These are phyloP conservation scores for Clonostachys rhizophaga DNA, from an alignment of 2,329 filamentous ascomycete genomes.

Conservation along the genomic window DNA sequence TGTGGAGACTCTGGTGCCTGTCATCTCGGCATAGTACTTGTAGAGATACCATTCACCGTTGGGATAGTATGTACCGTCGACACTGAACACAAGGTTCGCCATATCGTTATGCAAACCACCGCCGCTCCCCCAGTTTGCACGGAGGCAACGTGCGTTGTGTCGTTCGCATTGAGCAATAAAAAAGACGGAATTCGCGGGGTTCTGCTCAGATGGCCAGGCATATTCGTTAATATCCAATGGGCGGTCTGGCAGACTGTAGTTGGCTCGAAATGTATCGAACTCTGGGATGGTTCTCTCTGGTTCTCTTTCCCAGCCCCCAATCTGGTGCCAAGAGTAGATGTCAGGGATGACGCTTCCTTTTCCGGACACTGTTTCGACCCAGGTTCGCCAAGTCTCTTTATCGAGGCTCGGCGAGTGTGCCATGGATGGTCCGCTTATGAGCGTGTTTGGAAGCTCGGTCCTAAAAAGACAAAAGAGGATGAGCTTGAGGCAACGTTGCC, in stretches of 20 bases:
- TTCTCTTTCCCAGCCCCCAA: conserved; percentile 2
- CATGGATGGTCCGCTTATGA: conserved; percentile 4
- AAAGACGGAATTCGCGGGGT: conserved; percentile 32
- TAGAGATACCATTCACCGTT: conserved; percentile 6
- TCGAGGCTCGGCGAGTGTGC: conserved; percentile 1
- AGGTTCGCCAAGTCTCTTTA: conserved; percentile 1
- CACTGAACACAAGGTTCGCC: conserved; percentile 21
- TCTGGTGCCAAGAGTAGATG: conserved; percentile 10
- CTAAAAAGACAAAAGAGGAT: neutral
- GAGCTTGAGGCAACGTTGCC: too few relatives aligned
- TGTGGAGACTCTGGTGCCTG: neutral
- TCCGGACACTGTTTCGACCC: conserved; percentile 3
- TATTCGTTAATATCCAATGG: conserved; percentile 45
- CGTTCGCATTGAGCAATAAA: conserved; percentile 42
- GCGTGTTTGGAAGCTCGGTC: conserved; percentile 4
- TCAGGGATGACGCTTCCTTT: conserved; percentile 4
- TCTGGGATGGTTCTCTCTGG: conserved; percentile 5
- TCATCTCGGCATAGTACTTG: conserved; percentile 5
- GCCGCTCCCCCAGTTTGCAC: conserved; percentile 38
- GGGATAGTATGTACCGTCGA: conserved; percentile 1
- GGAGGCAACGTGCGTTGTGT: conserved; percentile 30
- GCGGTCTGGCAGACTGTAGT: conserved; percentile 20
- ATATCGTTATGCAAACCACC: conserved; percentile 35
- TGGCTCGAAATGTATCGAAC: conserved; percentile 14
- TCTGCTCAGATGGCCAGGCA: conserved; percentile 29